Base-by-base conservation (phyloP, 2,329 filamentous ascomycete species). In the Cordyceps cateniannulata region DNA sequence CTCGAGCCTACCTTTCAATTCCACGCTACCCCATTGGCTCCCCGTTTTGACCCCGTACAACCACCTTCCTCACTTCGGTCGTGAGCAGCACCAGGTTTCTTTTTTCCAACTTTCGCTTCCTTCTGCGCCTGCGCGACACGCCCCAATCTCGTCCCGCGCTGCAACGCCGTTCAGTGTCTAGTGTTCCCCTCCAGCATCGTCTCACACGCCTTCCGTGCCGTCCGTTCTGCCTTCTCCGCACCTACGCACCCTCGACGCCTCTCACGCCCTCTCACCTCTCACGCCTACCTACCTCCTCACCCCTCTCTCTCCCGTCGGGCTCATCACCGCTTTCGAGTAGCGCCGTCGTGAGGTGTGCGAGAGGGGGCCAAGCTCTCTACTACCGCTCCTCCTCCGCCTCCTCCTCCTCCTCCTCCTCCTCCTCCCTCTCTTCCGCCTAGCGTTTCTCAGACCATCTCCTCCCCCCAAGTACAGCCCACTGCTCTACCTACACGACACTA, bases 351-450 rank as follows among this genome's bases (percentile, higher is more conserved):
- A 56, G 52, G 45, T 45, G 35, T 55, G 32, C 32, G 52, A 61
- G 59, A 61, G 45, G 59, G 59, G 45, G 35, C 24, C 59, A 35
- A 50, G 50, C 56, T 61, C 45, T 24, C 52, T 54, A 20, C 49
- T 53, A n/a, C n/a, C n/a, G n/a, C n/a, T 42, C 24, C 35, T 35
- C 32, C 10, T 35, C 32, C 51, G 22, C 63, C 60, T 58, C 60
- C 59, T 29, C 63, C 42, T 45, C 8, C 18, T 12, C 42, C 5
- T 42, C 24, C 35, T 35, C 32, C 10, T 35, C 32, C 51, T 27
- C 63, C 60, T 58, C 60, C 59, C 22, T 64, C 42, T 45, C 8
- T 6, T 12, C 42, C 5, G n/a, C 14, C 64, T 62, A 51, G 57
- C 57, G 48, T 25, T 52, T 6, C 27, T 35, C 14, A 51, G 9